Evolutionary conservation across 176 grass and related monocot genomes (phyloP).

Genomic region (Triticum monococcum): DNA sequence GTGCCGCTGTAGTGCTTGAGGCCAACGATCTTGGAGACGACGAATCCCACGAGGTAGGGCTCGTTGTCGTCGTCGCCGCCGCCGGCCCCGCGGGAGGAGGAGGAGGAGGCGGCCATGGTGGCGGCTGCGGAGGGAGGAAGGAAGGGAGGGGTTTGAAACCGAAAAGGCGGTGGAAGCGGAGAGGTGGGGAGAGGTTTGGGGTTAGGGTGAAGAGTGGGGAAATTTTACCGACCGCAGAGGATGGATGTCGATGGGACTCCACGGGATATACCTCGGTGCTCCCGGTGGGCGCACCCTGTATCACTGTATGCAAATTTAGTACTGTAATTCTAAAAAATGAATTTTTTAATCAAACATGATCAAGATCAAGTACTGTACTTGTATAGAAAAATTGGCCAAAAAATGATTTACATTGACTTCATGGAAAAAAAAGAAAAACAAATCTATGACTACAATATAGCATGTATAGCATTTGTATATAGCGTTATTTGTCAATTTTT

Average conservation of each 20-base stretch:
- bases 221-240: neutral
- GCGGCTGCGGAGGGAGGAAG: neutral
- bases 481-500: no score
- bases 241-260: neutral
- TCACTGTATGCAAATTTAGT: no score
- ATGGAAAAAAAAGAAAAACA: no score
- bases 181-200: neutral
- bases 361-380: no score
- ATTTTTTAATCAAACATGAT: no score
- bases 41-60: conserved; percentile 67
- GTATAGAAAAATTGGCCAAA: no score
- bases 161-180: neutral
- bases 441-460: no score
- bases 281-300: no score
- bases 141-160: conserved; percentile 32
- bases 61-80: conserved; percentile 26
- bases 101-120: conserved; percentile 13
- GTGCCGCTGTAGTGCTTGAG: conserved; percentile 47
- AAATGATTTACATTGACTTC: no score
- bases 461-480: no score
- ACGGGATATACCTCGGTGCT: no score
- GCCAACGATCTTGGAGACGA: conserved; percentile 63
- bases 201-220: neutral
- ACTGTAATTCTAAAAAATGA: no score
- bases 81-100: neutral